Evolutionary conservation across 176 grass and related monocot species (phyloP).

Genomic region (Avena atlantica): DNA sequence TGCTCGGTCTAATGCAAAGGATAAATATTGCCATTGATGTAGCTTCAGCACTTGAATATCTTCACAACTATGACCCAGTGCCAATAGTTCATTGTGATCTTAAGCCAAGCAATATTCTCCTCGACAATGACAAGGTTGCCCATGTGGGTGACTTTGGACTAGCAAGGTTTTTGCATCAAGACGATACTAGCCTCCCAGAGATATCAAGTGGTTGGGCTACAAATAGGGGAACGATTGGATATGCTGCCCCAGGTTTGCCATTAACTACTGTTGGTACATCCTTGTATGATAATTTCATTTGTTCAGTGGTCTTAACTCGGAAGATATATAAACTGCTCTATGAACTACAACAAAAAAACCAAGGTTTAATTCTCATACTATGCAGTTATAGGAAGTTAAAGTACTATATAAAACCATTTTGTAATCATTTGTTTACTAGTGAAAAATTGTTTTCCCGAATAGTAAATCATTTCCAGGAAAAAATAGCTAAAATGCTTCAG

Average conservation of each 20-base stretch:
- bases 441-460: background rate
- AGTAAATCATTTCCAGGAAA: background rate
- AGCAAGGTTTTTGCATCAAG: background rate
- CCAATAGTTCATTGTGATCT: slow-evolving; percentile 27
- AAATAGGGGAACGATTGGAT: slow-evolving; percentile 17
- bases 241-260: slow-evolving; percentile 31
- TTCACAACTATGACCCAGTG: background rate
- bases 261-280: background rate
- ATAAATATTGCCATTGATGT: slow-evolving; percentile 31
- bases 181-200: background rate
- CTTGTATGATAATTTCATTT: background rate
- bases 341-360: too few species aligned
- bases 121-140: background rate
- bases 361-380: too few species aligned
- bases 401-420: too few species aligned
- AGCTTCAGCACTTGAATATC: background rate
- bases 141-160: slow-evolving; percentile 26
- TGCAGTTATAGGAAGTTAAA: too few species aligned
- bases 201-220: slow-evolving; percentile 27
- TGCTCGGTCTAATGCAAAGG: slow-evolving; percentile 1
- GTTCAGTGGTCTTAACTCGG: too few species aligned
- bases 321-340: too few species aligned
- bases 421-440: background rate
- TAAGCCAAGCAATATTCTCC: slow-evolving; percentile 23
- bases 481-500: background rate